Percentiles rank a stretch among this genome's conserved stretches.
phyloP scores from a whole-genome alignment of 805 yeast species.

The Zygoascus flipseniorum region DNA sequence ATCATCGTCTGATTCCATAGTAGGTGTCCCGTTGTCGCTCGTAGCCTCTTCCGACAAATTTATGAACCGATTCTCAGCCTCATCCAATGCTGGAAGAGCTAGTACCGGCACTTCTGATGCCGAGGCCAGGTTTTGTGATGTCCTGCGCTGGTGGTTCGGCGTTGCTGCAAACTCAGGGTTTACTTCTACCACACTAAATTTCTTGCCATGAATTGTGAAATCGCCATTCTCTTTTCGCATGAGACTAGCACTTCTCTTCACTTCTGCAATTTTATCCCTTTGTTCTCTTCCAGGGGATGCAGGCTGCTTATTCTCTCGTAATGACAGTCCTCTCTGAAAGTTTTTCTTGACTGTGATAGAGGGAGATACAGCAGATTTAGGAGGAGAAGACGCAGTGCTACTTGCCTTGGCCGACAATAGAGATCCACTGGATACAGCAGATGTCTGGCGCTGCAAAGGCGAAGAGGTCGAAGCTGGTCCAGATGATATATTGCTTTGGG shows the following conservation, averaged over 20 bases:
- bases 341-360: not conserved
- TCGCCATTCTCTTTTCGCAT: constrained; percentile 19
- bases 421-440: not conserved
- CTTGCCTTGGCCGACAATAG: not conserved
- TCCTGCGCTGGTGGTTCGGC: constrained; percentile 14
- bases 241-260: constrained; percentile 18
- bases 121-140: constrained; percentile 3
- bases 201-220: constrained; percentile 25
- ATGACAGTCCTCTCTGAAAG: not conserved
- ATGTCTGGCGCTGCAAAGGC: not conserved
- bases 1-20: too few relatives aligned
- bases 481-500: not conserved
- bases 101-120: too few relatives aligned
- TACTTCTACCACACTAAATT: constrained; percentile 25
- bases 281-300: not conserved
- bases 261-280: not conserved
- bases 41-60: too few relatives aligned
- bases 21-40: too few relatives aligned
- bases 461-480: not conserved
- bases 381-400: not conserved
- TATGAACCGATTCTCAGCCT: too few relatives aligned
- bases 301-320: not conserved
- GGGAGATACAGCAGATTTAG: not conserved
- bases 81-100: too few relatives aligned
- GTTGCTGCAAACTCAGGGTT: constrained; percentile 25